Percentiles rank a stretch among this genome's conserved stretches.
Conservation (phyloP, 2,329 filamentous ascomycete genomes). For the Tolypocladium tropicale region DNA sequence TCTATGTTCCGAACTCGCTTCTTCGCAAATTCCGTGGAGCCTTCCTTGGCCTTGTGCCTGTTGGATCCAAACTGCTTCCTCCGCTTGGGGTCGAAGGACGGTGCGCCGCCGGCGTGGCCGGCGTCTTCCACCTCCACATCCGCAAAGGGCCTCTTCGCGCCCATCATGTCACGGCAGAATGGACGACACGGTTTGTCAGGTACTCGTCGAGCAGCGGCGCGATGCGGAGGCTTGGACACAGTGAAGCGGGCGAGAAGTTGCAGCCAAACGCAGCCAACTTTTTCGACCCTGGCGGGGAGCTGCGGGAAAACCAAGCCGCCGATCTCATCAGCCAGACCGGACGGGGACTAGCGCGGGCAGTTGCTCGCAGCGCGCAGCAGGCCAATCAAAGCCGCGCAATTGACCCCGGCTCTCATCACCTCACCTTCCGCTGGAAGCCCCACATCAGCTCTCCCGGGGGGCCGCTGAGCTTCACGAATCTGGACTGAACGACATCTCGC, state of each 20-base stretch:
- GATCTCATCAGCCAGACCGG: neutral
- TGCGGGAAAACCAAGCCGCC: neutral
- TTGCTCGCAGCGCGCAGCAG: neutral
- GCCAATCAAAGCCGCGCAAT: neutral
- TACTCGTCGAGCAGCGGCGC: neutral
- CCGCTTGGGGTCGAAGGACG: slow-evolving; percentile 14
- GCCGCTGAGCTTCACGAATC: neutral
- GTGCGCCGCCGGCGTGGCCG: neutral
- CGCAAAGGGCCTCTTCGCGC: slow-evolving; percentile 19
- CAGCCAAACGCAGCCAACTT: neutral
- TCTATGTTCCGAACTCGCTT: slow-evolving; percentile 62
- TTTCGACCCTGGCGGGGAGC: neutral
- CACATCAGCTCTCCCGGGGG: too few species aligned
- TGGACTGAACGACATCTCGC: neutral
- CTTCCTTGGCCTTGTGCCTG: slow-evolving; percentile 33
- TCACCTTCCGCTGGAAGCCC: neutral
- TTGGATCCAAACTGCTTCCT: slow-evolving; percentile 20
- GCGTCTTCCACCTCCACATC: slow-evolving; percentile 13
- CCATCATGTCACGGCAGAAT: slow-evolving; percentile 11
- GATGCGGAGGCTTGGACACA: neutral
- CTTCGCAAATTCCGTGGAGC: slow-evolving; percentile 52
- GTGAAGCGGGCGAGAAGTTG: neutral
- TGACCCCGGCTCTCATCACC: neutral
- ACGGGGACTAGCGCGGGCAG: neutral
- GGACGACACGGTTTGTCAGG: neutral